phyloP scores from a whole-genome alignment of 306 rosid genomes.

The Trichosanthes truncata region DNA sequence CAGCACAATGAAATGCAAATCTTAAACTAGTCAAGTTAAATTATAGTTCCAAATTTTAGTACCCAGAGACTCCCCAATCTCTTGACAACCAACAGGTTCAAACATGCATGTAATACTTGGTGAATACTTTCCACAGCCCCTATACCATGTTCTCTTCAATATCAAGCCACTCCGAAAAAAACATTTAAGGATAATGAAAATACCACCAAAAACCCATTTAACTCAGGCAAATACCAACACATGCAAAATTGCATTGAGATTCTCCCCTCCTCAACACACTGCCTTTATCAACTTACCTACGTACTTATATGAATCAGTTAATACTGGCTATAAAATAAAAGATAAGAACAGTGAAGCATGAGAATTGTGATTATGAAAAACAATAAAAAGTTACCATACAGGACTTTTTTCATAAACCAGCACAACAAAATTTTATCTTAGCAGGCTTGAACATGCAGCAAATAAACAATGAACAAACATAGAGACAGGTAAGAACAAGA shows the following conservation, averaged over 20 bases:
- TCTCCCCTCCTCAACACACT: no score
- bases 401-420: background rate
- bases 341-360: background rate
- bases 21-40: background rate
- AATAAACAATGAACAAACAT: background rate
- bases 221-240: no score
- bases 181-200: background rate
- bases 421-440: background rate
- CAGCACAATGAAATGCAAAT: background rate
- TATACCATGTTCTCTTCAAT: background rate
- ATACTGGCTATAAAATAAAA: background rate
- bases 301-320: background rate
- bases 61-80: background rate
- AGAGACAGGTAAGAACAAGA: background rate
- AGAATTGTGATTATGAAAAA: background rate
- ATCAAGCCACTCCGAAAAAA: background rate
- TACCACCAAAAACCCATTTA: no score
- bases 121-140: background rate
- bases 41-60: background rate
- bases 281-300: background rate
- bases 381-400: background rate
- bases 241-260: no score
- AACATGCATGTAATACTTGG: background rate
- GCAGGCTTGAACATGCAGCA: background rate
- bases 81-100: background rate